phyloP scores from a whole-genome alignment of 1,139 yeast species.

The Wickerhamomyces sp. region DNA sequence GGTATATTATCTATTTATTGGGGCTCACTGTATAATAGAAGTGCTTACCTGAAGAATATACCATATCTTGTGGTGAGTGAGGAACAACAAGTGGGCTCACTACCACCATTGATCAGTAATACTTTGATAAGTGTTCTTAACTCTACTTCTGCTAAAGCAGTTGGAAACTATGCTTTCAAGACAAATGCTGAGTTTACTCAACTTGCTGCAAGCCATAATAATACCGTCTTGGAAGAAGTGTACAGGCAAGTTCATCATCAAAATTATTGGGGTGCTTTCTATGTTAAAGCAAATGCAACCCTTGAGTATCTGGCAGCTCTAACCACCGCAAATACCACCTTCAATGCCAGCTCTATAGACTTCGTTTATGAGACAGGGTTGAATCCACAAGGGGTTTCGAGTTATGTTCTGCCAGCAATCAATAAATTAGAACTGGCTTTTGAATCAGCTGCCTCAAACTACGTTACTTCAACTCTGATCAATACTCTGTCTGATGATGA shows the following conservation, averaged over 20 bases:
- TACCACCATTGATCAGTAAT: conserved; percentile 8
- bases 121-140: conserved; percentile 6
- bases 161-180: conserved; percentile 14
- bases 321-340: conserved; percentile 23
- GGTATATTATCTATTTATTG: conserved; percentile 45
- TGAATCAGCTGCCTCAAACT: conserved; percentile 1
- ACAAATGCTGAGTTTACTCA: conserved; percentile 4
- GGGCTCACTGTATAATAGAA: conserved; percentile 49
- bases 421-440: conserved; percentile 23
- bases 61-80: conserved; percentile 41
- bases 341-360: conserved; percentile 22
- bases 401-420: conserved; percentile 33
- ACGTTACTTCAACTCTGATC: conserved; percentile 10
- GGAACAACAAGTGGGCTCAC: conserved; percentile 24
- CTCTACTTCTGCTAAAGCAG: conserved; percentile 5
- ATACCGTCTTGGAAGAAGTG: conserved; percentile 12
- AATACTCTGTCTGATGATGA: conserved; percentile 33
- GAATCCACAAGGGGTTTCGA: conserved; percentile 36
- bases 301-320: conserved; percentile 28
- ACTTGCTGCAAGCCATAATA: conserved; percentile 9
- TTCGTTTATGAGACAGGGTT: conserved; percentile 43
- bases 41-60: conserved; percentile 35
- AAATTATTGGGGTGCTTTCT: conserved; percentile 45
- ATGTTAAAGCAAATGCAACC: conserved; percentile 38
- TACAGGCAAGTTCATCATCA: conserved; percentile 36